Evolutionary conservation across 2,329 filamentous ascomycete species (phyloP).

Genomic region (Rutstroemia sp.): DNA sequence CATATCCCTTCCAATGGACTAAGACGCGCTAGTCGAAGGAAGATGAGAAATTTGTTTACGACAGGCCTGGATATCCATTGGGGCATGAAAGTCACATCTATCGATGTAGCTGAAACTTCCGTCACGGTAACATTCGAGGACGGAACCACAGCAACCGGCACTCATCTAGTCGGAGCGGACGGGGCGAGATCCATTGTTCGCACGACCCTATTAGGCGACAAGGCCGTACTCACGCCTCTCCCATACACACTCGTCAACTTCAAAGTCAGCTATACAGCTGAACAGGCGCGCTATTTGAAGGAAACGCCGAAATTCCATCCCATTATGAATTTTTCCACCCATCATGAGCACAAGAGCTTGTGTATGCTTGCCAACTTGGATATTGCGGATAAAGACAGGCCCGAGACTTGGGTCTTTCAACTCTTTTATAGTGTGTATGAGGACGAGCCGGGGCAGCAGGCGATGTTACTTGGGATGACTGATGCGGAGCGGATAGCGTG

Average conservation of each 20-base stretch:
- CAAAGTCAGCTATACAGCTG: background rate
- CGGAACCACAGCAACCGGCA: conserved; percentile 16
- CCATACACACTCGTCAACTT: background rate
- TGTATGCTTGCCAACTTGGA: background rate
- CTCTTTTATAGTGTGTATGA: background rate
- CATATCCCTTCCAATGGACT: background rate
- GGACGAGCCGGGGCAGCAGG: background rate
- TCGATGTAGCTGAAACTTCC: background rate
- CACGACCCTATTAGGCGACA: conserved; percentile 7
- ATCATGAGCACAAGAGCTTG: background rate
- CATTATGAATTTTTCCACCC: conserved; percentile 1
- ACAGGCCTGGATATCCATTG: conserved; percentile 1
- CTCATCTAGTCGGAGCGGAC: conserved; percentile 34
- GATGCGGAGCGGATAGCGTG: background rate
- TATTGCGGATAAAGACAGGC: background rate
- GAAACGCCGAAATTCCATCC: conserved; percentile 1
- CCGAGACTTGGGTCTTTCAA: conserved; percentile 2
- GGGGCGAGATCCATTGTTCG: conserved; percentile 31
- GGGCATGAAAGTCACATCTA: background rate
- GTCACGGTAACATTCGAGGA: background rate
- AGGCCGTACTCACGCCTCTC: conserved; percentile 10
- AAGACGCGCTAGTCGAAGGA: background rate
- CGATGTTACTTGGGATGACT: background rate
- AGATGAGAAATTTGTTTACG: background rate
- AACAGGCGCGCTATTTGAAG: conserved; percentile 15